phyloP scores from a whole-genome alignment of 805 yeast genomes.

The Saccharomyces eubayanus region DNA sequence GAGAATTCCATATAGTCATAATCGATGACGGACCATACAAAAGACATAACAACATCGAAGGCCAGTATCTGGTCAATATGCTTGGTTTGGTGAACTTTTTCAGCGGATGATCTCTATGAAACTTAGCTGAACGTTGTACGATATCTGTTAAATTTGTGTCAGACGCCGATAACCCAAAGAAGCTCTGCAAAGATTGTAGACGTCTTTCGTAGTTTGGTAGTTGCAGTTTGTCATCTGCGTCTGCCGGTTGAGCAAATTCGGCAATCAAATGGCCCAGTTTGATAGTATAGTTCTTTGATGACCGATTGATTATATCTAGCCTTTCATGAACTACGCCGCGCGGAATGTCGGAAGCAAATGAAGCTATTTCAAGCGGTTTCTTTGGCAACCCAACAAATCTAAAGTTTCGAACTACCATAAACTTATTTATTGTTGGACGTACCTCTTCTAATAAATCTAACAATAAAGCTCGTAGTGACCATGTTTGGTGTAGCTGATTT shows the following conservation, averaged over 20 bases:
- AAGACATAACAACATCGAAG: constrained; percentile 35
- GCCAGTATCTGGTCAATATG: constrained; percentile 56
- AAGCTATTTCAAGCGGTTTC: constrained; percentile 7
- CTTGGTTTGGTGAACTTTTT: constrained; percentile 31
- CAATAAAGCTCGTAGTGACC: neutral
- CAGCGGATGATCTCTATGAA: constrained; percentile 2
- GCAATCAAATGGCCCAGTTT: constrained; percentile 17
- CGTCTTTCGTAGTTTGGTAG: neutral
- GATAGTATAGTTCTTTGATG: constrained; percentile 6
- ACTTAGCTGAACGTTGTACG: constrained; percentile 3
- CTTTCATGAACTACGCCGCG: constrained; percentile 4
- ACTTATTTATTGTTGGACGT: constrained; percentile 8
- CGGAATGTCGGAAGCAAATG: constrained; percentile 6
- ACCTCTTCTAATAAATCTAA: constrained; percentile 6
- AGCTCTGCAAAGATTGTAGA: constrained; percentile 3
- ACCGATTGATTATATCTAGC: constrained; percentile 1
- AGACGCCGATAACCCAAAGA: constrained; percentile 2
- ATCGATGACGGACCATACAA: constrained; percentile 49
- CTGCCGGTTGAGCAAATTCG: constrained; percentile 6
- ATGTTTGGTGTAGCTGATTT: neutral
- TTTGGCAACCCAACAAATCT: constrained; percentile 16
- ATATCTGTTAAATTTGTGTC: constrained; percentile 6
- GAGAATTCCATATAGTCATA: constrained; percentile 39
- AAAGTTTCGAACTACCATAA: constrained; percentile 11
- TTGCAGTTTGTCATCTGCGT: neutral